Evolutionary conservation across 2,329 filamentous ascomycete species (phyloP).

Genomic region (Paramyrothecium sp.): DNA sequence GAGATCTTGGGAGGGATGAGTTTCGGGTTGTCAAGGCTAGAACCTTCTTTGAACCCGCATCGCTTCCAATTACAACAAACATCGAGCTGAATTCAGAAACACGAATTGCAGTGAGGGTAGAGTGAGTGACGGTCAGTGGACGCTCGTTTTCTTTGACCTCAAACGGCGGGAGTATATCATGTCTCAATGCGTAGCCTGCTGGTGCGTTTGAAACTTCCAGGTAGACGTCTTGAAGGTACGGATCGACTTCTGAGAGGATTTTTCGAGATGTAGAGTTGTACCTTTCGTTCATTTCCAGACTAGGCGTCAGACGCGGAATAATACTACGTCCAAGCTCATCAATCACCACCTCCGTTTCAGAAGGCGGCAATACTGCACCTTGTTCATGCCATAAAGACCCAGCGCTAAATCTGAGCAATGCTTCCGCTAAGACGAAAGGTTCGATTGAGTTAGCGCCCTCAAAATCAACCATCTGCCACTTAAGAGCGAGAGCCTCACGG

Average conservation of each 20-base stretch:
- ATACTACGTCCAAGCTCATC: constrained; percentile 3
- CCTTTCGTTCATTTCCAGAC: constrained; percentile 5
- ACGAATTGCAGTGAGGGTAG: no score
- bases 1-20: no score
- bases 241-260: no score
- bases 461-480: constrained; percentile 7
- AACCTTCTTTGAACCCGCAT: no score
- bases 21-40: no score
- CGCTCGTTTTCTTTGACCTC: no score
- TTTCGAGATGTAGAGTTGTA: constrained; percentile 7
- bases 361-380: constrained; percentile 4
- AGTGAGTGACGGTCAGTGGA: no score
- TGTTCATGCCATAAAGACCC: background rate
- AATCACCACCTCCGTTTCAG: constrained; percentile 9
- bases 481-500: constrained; percentile 6
- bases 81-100: no score
- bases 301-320: constrained; percentile 6
- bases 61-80: no score
- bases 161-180: no score
- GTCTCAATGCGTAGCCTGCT: no score
- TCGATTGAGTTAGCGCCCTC: background rate
- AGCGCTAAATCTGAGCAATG: background rate
- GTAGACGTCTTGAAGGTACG: no score
- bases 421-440: background rate
- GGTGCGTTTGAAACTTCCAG: background rate